phyloP scores from a whole-genome alignment of 306 rosid species.

The Trifolium fragiferum region DNA sequence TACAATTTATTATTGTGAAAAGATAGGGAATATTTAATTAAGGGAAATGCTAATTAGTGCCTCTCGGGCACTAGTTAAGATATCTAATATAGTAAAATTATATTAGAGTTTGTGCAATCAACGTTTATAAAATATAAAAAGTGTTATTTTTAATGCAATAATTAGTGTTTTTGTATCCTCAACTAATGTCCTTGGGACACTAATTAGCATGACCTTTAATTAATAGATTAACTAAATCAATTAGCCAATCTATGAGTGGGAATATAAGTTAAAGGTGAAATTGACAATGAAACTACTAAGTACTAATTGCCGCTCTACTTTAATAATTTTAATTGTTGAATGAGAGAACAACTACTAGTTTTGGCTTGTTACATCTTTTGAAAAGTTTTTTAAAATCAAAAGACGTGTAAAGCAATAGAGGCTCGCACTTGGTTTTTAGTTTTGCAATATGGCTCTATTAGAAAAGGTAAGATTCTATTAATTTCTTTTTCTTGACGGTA shows the following conservation, averaged over 20 bases:
- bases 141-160: no score
- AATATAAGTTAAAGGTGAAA: constrained; percentile 21
- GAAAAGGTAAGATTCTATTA: constrained; percentile 46
- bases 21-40: not conserved
- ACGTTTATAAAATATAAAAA: no score
- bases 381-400: constrained; percentile 11
- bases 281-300: constrained; percentile 28
- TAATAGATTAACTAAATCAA: no score
- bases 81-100: no score
- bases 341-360: constrained; percentile 32
- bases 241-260: not conserved
- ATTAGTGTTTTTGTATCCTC: no score
- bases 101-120: no score
- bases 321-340: not conserved
- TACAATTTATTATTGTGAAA: not conserved
- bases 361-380: constrained; percentile 42
- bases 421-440: constrained; percentile 21
- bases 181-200: no score
- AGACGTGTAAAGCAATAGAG: constrained; percentile 27
- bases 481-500: not conserved
- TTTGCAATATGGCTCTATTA: constrained; percentile 41
- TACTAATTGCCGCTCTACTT: not conserved
- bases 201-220: no score
- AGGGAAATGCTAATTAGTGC: no score
- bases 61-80: no score